These are phyloP conservation scores for Rhizopus sp. DNA, from an alignment of 371 early-diverging fungal genomes.

Conservation along the genomic window DNA sequence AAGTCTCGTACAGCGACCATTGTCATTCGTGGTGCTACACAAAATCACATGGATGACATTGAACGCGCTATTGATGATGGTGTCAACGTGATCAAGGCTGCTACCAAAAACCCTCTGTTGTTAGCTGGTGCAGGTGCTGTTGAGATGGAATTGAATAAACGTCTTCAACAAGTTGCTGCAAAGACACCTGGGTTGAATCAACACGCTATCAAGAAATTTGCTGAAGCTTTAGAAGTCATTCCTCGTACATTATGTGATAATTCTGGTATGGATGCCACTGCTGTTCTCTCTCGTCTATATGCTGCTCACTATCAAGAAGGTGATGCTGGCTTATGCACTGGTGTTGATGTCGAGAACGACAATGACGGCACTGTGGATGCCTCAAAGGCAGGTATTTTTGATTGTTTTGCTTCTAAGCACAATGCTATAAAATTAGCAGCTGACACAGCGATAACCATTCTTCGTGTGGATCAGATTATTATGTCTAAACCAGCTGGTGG, in stretches of 20 bases:
- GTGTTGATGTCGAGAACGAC: slow-evolving; percentile 86
- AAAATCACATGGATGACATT: slow-evolving; percentile 95
- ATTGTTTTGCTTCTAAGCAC: slow-evolving; percentile 80
- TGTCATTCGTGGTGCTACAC: slow-evolving; percentile 97
- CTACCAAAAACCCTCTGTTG: slow-evolving; percentile 85
- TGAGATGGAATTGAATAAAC: slow-evolving; percentile 92
- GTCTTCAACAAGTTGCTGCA: slow-evolving; percentile 69
- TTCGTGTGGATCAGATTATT: slow-evolving; percentile 97
- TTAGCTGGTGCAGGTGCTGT: slow-evolving; percentile 96
- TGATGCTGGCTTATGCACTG: slow-evolving; percentile 47
- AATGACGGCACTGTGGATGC: slow-evolving; percentile 82
- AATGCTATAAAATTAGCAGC: slow-evolving; percentile 90
- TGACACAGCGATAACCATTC: slow-evolving; percentile 92
- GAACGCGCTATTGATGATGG: slow-evolving; percentile 99
- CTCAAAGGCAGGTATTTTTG: slow-evolving; percentile 73
- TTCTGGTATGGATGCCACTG: slow-evolving; percentile 95
- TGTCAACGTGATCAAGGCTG: slow-evolving; percentile 95
- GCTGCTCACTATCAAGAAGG: slow-evolving; percentile 89
- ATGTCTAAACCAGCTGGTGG: slow-evolving; percentile 98
- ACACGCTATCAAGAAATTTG: slow-evolving; percentile 95
- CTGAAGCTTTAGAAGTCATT: slow-evolving; percentile 94
- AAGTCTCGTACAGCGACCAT: slow-evolving; percentile 90
- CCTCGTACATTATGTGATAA: slow-evolving; percentile 96
- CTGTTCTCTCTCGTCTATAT: slow-evolving; percentile 89
- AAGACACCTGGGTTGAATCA: slow-evolving; percentile 95